These are phyloP conservation scores for Teratosphaeria epicoccoides DNA, from an alignment of 2,329 filamentous ascomycete genomes.

Conservation along the genomic window DNA sequence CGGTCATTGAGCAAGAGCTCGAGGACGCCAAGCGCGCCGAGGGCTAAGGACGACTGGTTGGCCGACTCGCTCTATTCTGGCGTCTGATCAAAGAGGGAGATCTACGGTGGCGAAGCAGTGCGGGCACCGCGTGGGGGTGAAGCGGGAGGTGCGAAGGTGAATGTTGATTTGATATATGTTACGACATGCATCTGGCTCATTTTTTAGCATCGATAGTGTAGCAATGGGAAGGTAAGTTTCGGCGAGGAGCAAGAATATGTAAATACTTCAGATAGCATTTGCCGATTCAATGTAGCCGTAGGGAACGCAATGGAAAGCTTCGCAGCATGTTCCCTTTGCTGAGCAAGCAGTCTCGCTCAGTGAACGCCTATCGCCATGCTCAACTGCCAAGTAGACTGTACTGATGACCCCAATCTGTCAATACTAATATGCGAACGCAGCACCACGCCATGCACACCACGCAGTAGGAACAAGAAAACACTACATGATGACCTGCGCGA, in stretches of 20 bases:
- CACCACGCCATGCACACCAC: not conserved
- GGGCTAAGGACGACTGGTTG: conserved; percentile 17
- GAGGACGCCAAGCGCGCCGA: not conserved
- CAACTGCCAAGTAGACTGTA: not conserved
- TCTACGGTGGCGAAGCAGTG: not conserved
- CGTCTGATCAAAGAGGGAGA: conserved; percentile 5
- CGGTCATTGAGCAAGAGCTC: conserved; percentile 17
- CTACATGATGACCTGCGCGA: not conserved
- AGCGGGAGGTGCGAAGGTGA: not conserved
- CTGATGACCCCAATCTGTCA: not conserved
- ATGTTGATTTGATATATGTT: not conserved
- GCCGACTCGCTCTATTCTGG: conserved; percentile 13
- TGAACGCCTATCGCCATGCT: not conserved
- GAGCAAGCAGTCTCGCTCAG: too few relatives aligned
- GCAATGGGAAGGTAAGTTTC: not conserved
- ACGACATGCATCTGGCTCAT: not conserved
- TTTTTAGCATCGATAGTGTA: not conserved
- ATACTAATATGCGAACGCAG: not conserved
- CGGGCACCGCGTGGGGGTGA: not conserved
- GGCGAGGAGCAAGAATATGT: not conserved
- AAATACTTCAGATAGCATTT: not conserved
- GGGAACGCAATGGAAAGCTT: not conserved
- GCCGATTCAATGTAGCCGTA: not conserved
- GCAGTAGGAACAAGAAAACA: not conserved
- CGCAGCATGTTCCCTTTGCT: not conserved